Conservation (phyloP, 768 basidiomycete genomes). For the Lactarius deliciosus region DNA sequence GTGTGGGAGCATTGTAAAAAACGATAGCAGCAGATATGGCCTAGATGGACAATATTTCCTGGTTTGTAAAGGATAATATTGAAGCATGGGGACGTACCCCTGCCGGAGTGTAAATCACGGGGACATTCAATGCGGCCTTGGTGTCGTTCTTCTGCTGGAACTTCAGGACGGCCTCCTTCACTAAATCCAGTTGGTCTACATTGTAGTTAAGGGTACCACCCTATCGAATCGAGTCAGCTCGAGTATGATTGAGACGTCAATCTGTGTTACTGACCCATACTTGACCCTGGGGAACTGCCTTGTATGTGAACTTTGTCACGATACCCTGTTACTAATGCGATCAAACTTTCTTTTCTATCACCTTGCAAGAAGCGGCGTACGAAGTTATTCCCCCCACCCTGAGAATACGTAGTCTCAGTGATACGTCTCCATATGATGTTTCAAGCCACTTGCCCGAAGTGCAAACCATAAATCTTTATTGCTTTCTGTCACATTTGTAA, state of each 20-base stretch:
- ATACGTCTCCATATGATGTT: too few relatives aligned
- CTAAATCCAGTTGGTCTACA: background rate
- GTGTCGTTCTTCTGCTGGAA: conserved; percentile 13
- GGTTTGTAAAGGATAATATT: background rate
- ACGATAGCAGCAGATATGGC: background rate
- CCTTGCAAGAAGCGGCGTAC: conserved; percentile 1
- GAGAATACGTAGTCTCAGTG: background rate
- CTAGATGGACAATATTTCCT: background rate
- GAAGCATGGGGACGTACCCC: background rate
- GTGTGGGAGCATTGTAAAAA: background rate
- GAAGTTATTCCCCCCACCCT: conserved; percentile 26
- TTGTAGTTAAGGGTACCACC: conserved; percentile 2
- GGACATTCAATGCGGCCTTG: background rate
- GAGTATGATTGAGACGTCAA: background rate
- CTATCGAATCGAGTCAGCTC: background rate
- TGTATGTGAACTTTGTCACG: conserved; percentile 5
- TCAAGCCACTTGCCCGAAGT: conserved; percentile 11
- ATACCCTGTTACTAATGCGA: conserved; percentile 5
- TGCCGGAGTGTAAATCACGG: background rate
- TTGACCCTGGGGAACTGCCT: conserved; percentile 11
- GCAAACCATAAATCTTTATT: background rate
- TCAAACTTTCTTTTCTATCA: too few relatives aligned
- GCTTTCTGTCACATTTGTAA: background rate
- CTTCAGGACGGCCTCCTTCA: conserved; percentile 1
- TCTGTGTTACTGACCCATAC: background rate